Percentiles rank a stretch among this genome's conserved stretches.
Evolutionary conservation across 139 green algal species (phyloP).

Genomic region (Asterochloris erici): DNA sequence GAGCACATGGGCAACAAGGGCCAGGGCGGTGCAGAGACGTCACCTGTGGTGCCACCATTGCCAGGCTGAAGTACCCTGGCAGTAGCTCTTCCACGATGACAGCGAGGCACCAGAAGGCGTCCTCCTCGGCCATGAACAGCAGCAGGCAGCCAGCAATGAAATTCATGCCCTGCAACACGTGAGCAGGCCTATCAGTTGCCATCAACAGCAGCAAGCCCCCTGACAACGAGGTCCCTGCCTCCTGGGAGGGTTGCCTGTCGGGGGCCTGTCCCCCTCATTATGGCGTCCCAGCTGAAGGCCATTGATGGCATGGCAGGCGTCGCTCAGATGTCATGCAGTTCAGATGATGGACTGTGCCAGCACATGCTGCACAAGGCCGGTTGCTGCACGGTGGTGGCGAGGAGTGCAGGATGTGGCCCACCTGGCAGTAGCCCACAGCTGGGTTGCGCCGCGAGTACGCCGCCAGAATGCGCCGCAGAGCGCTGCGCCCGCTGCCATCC

Average conservation of each 20-base stretch:
- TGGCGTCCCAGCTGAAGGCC: background rate
- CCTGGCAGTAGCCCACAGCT: slow-evolving; percentile 83
- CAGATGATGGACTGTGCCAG: background rate
- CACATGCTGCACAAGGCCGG: background rate
- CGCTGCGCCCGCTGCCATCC: slow-evolving; percentile 47
- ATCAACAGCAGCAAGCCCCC: background rate
- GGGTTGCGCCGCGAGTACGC: slow-evolving; percentile 72
- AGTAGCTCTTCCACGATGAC: slow-evolving; percentile 75
- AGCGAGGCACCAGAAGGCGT: slow-evolving; percentile 84
- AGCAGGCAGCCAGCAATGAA: slow-evolving; percentile 80
- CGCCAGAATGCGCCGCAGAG: slow-evolving; percentile 66
- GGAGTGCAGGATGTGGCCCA: background rate
- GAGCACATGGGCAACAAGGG: background rate
- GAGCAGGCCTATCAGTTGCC: background rate
- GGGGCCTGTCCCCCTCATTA: too few relatives aligned
- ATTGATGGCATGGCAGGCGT: background rate
- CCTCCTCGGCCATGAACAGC: slow-evolving; percentile 84
- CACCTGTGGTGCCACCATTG: slow-evolving; percentile 76
- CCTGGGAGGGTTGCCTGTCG: background rate
- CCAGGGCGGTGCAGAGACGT: background rate
- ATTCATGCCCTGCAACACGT: slow-evolving; percentile 71
- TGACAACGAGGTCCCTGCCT: background rate
- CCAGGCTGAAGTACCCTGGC: slow-evolving; percentile 68
- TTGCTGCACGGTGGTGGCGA: background rate
- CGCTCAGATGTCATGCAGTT: background rate